Evolutionary conservation across 495 filamentous ascomycete genomes (phyloP).

Genomic region (Penicillium ochrochloron): DNA sequence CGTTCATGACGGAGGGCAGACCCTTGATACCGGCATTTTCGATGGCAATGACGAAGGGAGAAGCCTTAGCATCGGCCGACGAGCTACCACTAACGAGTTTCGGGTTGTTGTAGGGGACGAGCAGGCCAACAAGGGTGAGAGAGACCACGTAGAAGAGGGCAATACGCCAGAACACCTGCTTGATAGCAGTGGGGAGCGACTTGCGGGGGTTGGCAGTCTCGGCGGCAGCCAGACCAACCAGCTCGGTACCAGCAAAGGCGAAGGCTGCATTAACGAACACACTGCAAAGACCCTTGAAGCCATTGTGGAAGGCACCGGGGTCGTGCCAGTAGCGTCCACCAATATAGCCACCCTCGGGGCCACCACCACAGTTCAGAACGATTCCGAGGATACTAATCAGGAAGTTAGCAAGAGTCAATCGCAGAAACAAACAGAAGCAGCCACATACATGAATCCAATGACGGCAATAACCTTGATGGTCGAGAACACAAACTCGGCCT

Average conservation of each 20-base stretch:
- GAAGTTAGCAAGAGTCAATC: slow-evolving; percentile 21
- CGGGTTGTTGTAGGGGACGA: slow-evolving; percentile 70
- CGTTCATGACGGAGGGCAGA: slow-evolving; percentile 85
- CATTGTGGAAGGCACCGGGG: slow-evolving; percentile 88
- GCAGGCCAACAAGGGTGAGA: slow-evolving; percentile 71
- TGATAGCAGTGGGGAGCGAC: slow-evolving; percentile 81
- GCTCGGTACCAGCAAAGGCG: slow-evolving; percentile 88
- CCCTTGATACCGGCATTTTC: slow-evolving; percentile 75
- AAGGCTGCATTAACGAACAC: slow-evolving; percentile 94
- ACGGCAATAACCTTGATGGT: slow-evolving; percentile 85
- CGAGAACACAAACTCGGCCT: slow-evolving; percentile 89
- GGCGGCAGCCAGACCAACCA: slow-evolving; percentile 90
- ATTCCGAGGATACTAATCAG: slow-evolving; percentile 71
- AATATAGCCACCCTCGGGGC: slow-evolving; percentile 74
- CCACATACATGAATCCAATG: slow-evolving; percentile 81
- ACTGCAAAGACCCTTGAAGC: slow-evolving; percentile 92
- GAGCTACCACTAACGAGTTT: slow-evolving; percentile 60
- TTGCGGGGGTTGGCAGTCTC: slow-evolving; percentile 88
- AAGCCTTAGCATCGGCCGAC: slow-evolving; percentile 70
- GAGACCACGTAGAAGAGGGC: slow-evolving; percentile 83
- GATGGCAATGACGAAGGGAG: slow-evolving; percentile 90
- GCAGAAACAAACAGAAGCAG: neutral
- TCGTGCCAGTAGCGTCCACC: slow-evolving; percentile 82
- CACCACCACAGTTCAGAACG: slow-evolving; percentile 79
- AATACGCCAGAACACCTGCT: slow-evolving; percentile 97